Base-by-base conservation (phyloP, 257 asterid species). In the Haberlea rhodopensis region DNA sequence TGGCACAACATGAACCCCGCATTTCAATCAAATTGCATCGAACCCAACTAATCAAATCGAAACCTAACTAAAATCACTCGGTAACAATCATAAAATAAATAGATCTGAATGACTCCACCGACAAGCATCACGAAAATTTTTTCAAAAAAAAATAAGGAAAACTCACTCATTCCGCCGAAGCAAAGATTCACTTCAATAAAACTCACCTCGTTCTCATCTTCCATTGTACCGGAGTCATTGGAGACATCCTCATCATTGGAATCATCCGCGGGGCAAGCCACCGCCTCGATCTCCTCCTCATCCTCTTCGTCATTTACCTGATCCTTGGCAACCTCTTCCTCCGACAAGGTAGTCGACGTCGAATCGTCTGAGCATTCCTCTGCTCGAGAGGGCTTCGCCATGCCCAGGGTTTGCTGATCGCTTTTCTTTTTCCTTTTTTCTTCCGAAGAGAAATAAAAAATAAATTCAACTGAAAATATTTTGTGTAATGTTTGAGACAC, bases 201-300 rank as follows among this genome's bases (percentile, higher is more conserved):
- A 0, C 63, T 11, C 56, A 90, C 95, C 90, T 90, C 96, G 56
- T 77, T 73, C 27, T 87, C 95, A 0, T 94, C 90, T 1, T 86
- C 91, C 6, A 73, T 84, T 11, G 70, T 85, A 40, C 61, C 77
- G 2, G 59, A 75, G 5, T 40, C 81, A 19, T 63, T 37, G 9
- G 68, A 11, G 57, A 27, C 89, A 5, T 84, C 84, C 0, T 80
- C 90, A 7, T 79, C 96, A 2, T 84, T 89, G 1, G 90, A 85
- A 37, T 90, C 96, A 0, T 87, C 91, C 11, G 95, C 95, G 0
- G 89, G 24, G 34, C 95, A 86, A 34, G 91, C 96, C 7, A 94
- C 99, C 9, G 96, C 97, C 71, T 88, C 94, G 15, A 88, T 89
- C 78, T 94, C 97, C 80, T 84, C 96, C 59, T 94, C 96, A 65